Conservation (phyloP, 441 rosid species). For the Arabidopsis lyrata region DNA sequence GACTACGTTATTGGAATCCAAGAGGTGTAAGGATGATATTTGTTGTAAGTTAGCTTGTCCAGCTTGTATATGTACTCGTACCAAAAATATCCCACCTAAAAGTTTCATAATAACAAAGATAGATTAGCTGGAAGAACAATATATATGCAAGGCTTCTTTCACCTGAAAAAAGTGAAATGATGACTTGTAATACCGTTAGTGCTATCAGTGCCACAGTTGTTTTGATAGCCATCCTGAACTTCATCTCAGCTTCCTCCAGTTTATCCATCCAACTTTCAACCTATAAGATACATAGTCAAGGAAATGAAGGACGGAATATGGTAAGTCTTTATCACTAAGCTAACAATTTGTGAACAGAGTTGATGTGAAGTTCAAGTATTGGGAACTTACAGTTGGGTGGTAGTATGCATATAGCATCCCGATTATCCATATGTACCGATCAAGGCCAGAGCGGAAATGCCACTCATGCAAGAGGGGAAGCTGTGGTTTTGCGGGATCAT, state of each 20-base stretch:
- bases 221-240: conserved; percentile 58
- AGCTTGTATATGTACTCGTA: conserved; percentile 72
- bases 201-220: conserved; percentile 50
- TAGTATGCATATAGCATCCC: conserved; percentile 87
- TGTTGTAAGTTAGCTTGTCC: conserved; percentile 79
- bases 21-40: conserved; percentile 81
- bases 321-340: conserved; percentile 6
- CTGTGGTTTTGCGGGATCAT: conserved; percentile 72
- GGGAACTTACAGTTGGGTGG: conserved; percentile 73
- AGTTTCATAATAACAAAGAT: conserved; percentile 35
- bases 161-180: conserved; percentile 25
- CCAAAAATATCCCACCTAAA: conserved; percentile 75
- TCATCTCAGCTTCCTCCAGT: conserved; percentile 73
- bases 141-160: conserved; percentile 12
- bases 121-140: conserved; percentile 30
- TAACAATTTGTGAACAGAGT: conserved; percentile 38
- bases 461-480: conserved; percentile 73
- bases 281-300: conserved; percentile 44
- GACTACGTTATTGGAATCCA: conserved; percentile 88
- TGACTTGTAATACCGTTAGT: conserved; percentile 50
- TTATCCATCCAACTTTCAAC: conserved; percentile 87
- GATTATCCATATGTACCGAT: conserved; percentile 83
- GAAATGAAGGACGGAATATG: not conserved
- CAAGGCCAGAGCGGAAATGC: conserved; percentile 90
- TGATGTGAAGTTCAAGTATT: conserved; percentile 6